Base-by-base conservation (phyloP, 2,329 filamentous ascomycete genomes). In the Sporothrix euskadiensis region DNA sequence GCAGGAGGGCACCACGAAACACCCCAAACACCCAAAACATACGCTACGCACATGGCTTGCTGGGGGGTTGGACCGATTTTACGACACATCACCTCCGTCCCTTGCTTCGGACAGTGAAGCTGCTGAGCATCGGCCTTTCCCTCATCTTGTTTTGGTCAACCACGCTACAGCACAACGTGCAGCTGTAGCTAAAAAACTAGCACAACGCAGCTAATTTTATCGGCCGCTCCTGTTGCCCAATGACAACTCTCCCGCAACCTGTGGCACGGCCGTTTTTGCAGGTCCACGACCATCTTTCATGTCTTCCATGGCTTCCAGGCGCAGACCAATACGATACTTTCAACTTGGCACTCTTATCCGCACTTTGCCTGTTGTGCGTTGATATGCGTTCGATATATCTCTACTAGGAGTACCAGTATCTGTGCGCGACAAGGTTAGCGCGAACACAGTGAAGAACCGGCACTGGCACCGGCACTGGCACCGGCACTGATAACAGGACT, bases 121-220 rank as follows among this genome's bases (percentile, higher is more conserved):
- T n/a, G 30, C 47, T 69, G 9, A 69, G 32, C 4, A 26, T 56
- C 47, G 44, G 65, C 26, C 65, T n/a, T 54, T 54, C 12, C 66
- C 16, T 69, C 65, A 26, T 54, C 66, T 69, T 54, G 47, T 69
- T 66, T 69, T 69, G 47, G 44, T 32, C 47, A 54, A 54, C 47
- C 22, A 22, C 61, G 61, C 61, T 66, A 66, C 61, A 66, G 22
- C 10, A 66, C n/a, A 66, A 19, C 32, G n/a, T 47, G 44, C 65
- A 68, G 47, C 30, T 54, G 66, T 56, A 69, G 66, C 47, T 39
- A 69, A 26, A 16, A 22, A 26, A 44, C 52, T 70, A 61, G 54
- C 69, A 49, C 56, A 4, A n/a, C 26, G 56, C 54, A 71, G 56
- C 56, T 71, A 63, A 71, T 47, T 63, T 63, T 52, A 47, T 47